phyloP scores from a whole-genome alignment of 2,329 filamentous ascomycete species.

The Endoconidiophora polonica region DNA sequence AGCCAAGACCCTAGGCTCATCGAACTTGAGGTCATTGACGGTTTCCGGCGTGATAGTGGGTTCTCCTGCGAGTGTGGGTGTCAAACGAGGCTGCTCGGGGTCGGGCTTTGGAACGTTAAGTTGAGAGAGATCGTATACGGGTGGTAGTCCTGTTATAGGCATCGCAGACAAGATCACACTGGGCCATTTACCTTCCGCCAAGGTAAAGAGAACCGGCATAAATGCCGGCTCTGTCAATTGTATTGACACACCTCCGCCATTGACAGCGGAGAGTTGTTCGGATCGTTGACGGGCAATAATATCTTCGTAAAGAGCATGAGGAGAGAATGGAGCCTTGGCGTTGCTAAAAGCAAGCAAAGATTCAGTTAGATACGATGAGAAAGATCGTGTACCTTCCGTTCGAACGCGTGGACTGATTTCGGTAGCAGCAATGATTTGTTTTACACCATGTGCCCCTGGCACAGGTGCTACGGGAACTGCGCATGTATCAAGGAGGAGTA shows the following conservation, averaged over 20 bases:
- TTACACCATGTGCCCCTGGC: constrained; percentile 36
- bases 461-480: constrained; percentile 34
- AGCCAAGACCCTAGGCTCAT: constrained; percentile 45
- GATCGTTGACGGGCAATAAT: constrained; percentile 28
- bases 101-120: constrained; percentile 11
- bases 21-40: constrained; percentile 40
- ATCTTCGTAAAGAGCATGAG: constrained; percentile 41
- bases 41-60: constrained; percentile 30
- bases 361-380: constrained; percentile 40
- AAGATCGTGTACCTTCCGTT: constrained; percentile 30
- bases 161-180: constrained; percentile 3
- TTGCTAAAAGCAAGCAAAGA: constrained; percentile 37
- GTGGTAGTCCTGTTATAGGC: neutral
- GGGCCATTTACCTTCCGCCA: constrained; percentile 37
- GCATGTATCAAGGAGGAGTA: constrained; percentile 46
- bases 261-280: constrained; percentile 28
- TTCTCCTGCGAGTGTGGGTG: constrained; percentile 16
- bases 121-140: constrained; percentile 7
- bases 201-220: constrained; percentile 34
- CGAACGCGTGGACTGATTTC: constrained; percentile 28
- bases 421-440: constrained; percentile 47
- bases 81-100: constrained; percentile 7
- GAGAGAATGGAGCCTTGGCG: constrained; percentile 32
- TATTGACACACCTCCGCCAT: constrained; percentile 24
- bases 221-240: constrained; percentile 19